Evolutionary conservation across 306 rosid genomes (phyloP).

Genomic region (Prosopis cineraria): DNA sequence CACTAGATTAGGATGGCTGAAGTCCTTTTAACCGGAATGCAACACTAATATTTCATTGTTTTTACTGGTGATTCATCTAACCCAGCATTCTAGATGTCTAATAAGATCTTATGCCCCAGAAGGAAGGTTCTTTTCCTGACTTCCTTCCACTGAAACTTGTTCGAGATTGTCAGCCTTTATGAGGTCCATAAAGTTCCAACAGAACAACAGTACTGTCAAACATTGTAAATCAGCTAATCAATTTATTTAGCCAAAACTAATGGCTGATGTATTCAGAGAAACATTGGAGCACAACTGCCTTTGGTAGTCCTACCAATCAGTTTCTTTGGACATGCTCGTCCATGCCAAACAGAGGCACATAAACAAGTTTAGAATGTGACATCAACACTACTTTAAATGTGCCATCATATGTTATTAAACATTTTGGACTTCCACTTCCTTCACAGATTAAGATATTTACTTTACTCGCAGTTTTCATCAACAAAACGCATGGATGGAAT

Average conservation of each 20-base stretch:
- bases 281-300: background rate
- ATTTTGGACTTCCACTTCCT: background rate
- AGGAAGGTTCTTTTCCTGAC: background rate
- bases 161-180: background rate
- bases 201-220: background rate
- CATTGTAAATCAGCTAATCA: background rate
- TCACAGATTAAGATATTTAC: background rate
- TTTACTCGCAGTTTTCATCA: background rate
- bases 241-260: background rate
- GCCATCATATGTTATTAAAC: background rate
- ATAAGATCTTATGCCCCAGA: background rate
- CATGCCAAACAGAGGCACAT: slow-evolving; percentile 3
- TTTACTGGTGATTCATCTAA: background rate
- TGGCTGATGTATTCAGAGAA: background rate
- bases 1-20: background rate
- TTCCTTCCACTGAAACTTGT: background rate
- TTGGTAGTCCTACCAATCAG: background rate
- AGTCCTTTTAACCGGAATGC: background rate
- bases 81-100: background rate
- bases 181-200: background rate
- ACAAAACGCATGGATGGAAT: background rate
- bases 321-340: slow-evolving; percentile 3
- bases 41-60: background rate
- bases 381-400: background rate
- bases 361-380: background rate